Percentiles rank a stretch among this genome's conserved stretches.
Evolutionary conservation across 768 basidiomycete species (phyloP).

Genomic region (Lactarius tabidus): DNA sequence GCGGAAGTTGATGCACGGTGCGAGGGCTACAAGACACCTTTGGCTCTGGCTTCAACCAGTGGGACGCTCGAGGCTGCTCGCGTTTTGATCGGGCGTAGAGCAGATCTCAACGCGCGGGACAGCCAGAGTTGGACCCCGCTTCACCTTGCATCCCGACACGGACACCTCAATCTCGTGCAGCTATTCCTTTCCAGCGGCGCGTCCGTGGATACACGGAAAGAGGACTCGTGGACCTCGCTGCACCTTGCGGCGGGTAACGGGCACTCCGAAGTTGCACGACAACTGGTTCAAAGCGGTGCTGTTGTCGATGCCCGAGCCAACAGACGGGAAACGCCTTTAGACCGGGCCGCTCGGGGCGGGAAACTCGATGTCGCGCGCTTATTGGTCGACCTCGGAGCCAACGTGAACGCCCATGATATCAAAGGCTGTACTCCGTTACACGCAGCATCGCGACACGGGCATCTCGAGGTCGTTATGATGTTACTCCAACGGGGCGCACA

Average conservation of each 20-base stretch:
- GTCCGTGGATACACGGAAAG: background rate
- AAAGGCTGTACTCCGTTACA: conserved; percentile 1
- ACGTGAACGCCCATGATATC: background rate
- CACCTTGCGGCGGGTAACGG: background rate
- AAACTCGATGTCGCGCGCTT: background rate
- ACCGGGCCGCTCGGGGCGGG: conserved; percentile 1
- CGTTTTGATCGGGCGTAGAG: background rate
- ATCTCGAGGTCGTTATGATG: background rate
- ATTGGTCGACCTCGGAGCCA: conserved; percentile 8
- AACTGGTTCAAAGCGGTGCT: background rate
- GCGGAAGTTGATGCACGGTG: background rate
- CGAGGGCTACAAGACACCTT: background rate
- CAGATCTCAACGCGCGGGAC: conserved; percentile 9
- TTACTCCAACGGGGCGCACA: background rate
- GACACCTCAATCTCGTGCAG: background rate
- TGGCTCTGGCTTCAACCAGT: background rate
- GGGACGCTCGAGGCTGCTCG: background rate
- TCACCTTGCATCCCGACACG: background rate
- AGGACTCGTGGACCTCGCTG: conserved; percentile 1
- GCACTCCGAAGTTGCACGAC: background rate
- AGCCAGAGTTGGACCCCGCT: background rate
- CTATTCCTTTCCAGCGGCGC: conserved; percentile 5
- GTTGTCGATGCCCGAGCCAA: background rate
- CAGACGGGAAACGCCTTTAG: background rate
- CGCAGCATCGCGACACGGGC: background rate